Percentiles rank a stretch among this genome's conserved stretches.
Conservation (phyloP, 106 monocot species). For the Dendrobium huoshanense region DNA sequence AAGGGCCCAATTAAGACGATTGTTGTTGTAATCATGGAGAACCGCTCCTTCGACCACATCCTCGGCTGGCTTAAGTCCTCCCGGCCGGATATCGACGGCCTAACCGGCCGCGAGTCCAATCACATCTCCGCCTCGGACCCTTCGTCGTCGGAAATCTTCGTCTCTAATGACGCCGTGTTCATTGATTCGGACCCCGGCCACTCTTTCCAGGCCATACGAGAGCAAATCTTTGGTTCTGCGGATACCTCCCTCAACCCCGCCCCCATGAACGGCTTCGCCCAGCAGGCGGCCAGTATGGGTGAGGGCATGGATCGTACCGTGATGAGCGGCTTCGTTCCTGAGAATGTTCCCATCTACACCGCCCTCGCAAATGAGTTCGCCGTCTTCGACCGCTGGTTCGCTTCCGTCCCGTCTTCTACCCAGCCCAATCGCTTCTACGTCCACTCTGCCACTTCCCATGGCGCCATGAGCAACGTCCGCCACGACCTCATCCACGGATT, state of each 20-base stretch:
- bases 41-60: conserved; percentile 73
- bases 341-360: conserved; percentile 59
- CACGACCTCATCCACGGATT: conserved; percentile 75
- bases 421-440: conserved; percentile 88
- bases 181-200: conserved; percentile 85
- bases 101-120: conserved; percentile 18
- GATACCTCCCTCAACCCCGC: conserved; percentile 35
- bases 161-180: conserved; percentile 59
- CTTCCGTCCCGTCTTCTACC: conserved; percentile 75
- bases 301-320: conserved; percentile 58
- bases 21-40: conserved; percentile 82
- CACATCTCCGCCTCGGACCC: conserved; percentile 56
- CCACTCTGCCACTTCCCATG: conserved; percentile 88
- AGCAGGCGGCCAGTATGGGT: conserved; percentile 58
- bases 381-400: conserved; percentile 82
- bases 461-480: conserved; percentile 72
- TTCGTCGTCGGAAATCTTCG: conserved; percentile 46
- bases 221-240: conserved; percentile 75
- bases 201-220: conserved; percentile 82
- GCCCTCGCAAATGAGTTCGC: conserved; percentile 64
- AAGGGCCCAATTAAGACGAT: conserved; percentile 79
- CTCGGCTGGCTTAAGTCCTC: conserved; percentile 43
- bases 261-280: conserved; percentile 80
- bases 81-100: conserved; percentile 17
- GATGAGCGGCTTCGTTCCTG: conserved; percentile 68